Conservation (phyloP, 2,329 filamentous ascomycete species). For the Colletotrichum somersetense region DNA sequence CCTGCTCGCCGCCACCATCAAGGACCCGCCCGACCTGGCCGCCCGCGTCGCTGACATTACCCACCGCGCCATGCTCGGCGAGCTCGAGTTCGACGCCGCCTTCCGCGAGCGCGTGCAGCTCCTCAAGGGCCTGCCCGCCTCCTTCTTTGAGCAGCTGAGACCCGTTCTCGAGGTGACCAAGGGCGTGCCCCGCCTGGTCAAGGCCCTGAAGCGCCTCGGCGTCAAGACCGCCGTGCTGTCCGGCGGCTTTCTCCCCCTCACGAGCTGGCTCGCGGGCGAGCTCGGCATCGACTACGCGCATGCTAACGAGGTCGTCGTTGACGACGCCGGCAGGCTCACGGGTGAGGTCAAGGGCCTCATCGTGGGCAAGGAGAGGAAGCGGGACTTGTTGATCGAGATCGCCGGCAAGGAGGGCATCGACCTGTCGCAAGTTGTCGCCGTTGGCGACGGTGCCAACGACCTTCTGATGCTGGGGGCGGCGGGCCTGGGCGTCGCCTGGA, state of each 20-base stretch:
- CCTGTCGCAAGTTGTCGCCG: constrained; percentile 76
- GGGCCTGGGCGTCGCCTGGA: constrained; percentile 84
- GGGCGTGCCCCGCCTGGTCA: constrained; percentile 81
- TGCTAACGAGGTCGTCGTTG: constrained; percentile 85
- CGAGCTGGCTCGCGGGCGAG: constrained; percentile 84
- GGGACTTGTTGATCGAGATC: constrained; percentile 77
- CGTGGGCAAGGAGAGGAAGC: constrained; percentile 82
- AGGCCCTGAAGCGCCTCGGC: constrained; percentile 80
- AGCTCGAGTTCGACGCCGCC: constrained; percentile 90
- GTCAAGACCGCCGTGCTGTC: constrained; percentile 92
- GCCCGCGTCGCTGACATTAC: constrained; percentile 90
- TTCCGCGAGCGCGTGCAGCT: constrained; percentile 85
- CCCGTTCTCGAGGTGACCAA: constrained; percentile 83
- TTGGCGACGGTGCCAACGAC: constrained; percentile 88
- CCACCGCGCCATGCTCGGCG: constrained; percentile 92
- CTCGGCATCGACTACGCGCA: constrained; percentile 89
- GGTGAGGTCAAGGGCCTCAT: constrained; percentile 80
- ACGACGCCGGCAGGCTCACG: constrained; percentile 71
- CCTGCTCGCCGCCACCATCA: constrained; percentile 85
- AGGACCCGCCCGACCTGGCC: constrained; percentile 77
- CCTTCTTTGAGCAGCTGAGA: constrained; percentile 83
- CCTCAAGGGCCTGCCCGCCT: constrained; percentile 82
- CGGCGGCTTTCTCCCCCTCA: constrained; percentile 91
- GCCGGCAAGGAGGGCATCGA: constrained; percentile 75
- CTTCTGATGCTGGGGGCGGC: constrained; percentile 82